Percentiles rank a stretch among this genome's conserved stretches.
Conservation (phyloP, 306 rosid species). For the Cicer chorassanicum region DNA sequence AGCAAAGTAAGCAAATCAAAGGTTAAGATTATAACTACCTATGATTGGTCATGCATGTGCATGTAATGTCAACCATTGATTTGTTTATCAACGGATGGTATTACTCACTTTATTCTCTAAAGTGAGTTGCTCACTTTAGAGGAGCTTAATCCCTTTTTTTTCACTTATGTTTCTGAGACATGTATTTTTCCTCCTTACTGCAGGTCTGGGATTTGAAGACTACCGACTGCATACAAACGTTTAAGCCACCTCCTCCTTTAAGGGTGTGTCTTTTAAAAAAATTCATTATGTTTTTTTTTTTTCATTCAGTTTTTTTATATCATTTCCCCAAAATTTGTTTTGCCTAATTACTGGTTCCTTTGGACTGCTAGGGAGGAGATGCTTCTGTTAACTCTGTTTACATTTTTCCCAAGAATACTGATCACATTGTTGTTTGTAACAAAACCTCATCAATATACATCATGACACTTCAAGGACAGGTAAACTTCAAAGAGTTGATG, state of each 20-base stretch:
- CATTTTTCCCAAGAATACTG: conserved; percentile 83
- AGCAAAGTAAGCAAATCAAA: too few species aligned
- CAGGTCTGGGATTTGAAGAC: conserved; percentile 97
- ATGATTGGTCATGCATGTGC: too few species aligned
- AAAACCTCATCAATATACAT: conserved; percentile 93
- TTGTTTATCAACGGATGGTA: too few species aligned
- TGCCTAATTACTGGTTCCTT: conserved; percentile 49
- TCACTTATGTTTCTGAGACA: conserved; percentile 9
- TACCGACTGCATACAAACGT: conserved; percentile 88
- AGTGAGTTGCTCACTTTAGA: too few species aligned
- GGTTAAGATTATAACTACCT: too few species aligned
- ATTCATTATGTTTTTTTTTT: conserved; percentile 20
- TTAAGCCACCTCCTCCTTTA: conserved; percentile 98
- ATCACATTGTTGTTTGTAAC: conserved; percentile 89
- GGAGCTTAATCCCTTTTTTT: neutral
- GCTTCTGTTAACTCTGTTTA: conserved; percentile 98
- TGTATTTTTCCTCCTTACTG: conserved; percentile 34
- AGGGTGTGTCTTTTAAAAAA: conserved; percentile 55
- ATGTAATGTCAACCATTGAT: too few species aligned
- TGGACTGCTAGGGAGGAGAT: conserved; percentile 82
- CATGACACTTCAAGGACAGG: conserved; percentile 99
- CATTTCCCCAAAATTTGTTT: conserved; percentile 18
- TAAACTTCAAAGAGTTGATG: conserved; percentile 42
- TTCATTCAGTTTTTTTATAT: conserved; percentile 17
- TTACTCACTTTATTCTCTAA: too few species aligned